Conservation (phyloP, 768 basidiomycete genomes). For the Psilocybe sp. region DNA sequence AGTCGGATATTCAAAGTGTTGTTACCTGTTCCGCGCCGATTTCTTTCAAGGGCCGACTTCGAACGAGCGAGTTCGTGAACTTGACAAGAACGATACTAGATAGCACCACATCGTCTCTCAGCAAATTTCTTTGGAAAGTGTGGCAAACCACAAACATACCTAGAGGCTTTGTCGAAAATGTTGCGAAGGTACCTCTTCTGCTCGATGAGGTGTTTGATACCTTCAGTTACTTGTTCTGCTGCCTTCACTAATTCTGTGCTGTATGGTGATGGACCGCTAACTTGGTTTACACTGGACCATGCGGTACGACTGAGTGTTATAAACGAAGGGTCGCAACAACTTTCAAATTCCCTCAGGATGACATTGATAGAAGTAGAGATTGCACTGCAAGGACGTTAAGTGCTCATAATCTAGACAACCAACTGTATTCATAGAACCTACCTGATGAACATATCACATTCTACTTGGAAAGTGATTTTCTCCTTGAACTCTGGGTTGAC, state of each 20-base stretch:
- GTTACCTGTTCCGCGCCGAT: conserved; percentile 91
- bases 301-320: conserved; percentile 71
- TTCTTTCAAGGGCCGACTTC: conserved; percentile 87
- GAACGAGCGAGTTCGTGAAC: conserved; percentile 87
- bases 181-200: conserved; percentile 94
- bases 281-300: conserved; percentile 79
- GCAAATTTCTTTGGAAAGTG: not conserved
- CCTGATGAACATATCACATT: conserved; percentile 90
- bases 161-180: conserved; percentile 90
- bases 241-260: conserved; percentile 72
- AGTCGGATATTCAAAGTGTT: not conserved
- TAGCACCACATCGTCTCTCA: not conserved
- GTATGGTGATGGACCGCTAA: conserved; percentile 84
- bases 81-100: conserved; percentile 75
- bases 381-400: conserved; percentile 43
- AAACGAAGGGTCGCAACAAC: conserved; percentile 77
- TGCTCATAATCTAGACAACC: not conserved
- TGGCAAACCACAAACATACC: conserved; percentile 41
- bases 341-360: conserved; percentile 82
- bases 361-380: conserved; percentile 81
- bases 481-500: conserved; percentile 75
- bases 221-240: conserved; percentile 73
- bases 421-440: conserved; percentile 27
- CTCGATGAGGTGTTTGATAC: conserved; percentile 79
- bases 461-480: conserved; percentile 76